Evolutionary conservation across 2,329 filamentous ascomycete species (phyloP).

Genomic region (Hymenoscyphus occultus): DNA sequence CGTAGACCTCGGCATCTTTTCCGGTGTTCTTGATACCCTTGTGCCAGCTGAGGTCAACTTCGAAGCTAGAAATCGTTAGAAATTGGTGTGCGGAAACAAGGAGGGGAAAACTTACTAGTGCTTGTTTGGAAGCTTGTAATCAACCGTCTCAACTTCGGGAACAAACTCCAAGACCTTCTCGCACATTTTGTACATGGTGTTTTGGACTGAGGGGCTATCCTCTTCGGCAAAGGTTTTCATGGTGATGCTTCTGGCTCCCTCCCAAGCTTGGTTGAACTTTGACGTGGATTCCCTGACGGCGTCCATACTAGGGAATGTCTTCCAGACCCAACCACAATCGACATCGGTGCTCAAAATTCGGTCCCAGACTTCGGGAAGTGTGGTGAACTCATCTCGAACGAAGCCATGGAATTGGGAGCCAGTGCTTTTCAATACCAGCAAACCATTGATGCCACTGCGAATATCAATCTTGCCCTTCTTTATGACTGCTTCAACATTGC

Average conservation of each 20-base stretch:
- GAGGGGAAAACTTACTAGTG: conserved; percentile 70
- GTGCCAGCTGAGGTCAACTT: conserved; percentile 87
- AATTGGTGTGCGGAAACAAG: neutral
- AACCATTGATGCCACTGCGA: conserved; percentile 72
- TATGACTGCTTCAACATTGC: conserved; percentile 73
- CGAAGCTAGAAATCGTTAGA: conserved; percentile 18
- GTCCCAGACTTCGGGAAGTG: conserved; percentile 86
- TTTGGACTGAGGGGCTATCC: conserved; percentile 88
- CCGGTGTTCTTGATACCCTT: conserved; percentile 94
- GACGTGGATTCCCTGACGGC: conserved; percentile 63
- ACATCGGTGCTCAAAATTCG: conserved; percentile 94
- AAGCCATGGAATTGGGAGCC: conserved; percentile 96
- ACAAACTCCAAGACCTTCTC: conserved; percentile 77
- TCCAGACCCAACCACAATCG: conserved; percentile 84
- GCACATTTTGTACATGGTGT: conserved; percentile 99
- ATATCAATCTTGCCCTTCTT: conserved; percentile 67
- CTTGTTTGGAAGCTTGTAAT: conserved; percentile 92
- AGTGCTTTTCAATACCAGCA: conserved; percentile 93
- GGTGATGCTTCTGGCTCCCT: conserved; percentile 77
- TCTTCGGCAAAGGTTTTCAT: conserved; percentile 88
- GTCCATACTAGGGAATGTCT: conserved; percentile 60
- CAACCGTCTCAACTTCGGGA: conserved; percentile 68
- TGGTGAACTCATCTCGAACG: conserved; percentile 89
- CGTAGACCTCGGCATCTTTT: conserved; percentile 92
- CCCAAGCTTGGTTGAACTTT: conserved; percentile 77